These are phyloP conservation scores for Fraxinus dipetala DNA, from an alignment of 305 asterid genomes.

Conservation along the genomic window DNA sequence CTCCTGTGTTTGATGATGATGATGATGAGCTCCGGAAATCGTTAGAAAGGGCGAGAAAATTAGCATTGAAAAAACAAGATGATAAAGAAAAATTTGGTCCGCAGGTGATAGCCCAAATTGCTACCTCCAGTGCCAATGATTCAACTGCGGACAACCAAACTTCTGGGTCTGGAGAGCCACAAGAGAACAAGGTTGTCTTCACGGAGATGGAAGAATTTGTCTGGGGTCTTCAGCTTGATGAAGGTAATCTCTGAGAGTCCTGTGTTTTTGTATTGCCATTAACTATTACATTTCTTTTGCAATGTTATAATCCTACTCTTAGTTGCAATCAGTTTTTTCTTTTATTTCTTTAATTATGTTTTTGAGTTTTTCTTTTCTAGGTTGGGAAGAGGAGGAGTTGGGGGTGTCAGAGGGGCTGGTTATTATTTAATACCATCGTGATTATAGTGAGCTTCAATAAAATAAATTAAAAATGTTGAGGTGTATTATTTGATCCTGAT, in stretches of 20 bases:
- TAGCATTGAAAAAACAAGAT: slow-evolving; percentile 62
- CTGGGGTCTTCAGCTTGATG: slow-evolving; percentile 91
- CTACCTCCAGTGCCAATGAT: slow-evolving; percentile 42
- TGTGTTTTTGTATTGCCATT: background rate
- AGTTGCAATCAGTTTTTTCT: background rate
- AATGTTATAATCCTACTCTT: background rate
- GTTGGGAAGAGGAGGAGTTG: background rate
- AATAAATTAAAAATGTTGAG: background rate
- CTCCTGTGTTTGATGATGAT: slow-evolving; percentile 70
- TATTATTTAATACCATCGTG: background rate
- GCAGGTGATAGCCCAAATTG: slow-evolving; percentile 45
- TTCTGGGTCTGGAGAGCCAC: slow-evolving; percentile 49
- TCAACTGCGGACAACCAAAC: slow-evolving; percentile 38
- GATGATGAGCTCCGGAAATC: slow-evolving; percentile 88
- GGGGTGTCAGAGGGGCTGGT: background rate
- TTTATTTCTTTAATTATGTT: slow-evolving; percentile 1
- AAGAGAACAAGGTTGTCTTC: slow-evolving; percentile 78
- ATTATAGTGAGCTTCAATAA: background rate
- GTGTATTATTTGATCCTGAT: slow-evolving; percentile 9
- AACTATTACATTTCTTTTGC: background rate
- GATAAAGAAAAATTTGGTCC: slow-evolving; percentile 50
- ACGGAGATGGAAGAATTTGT: slow-evolving; percentile 98
- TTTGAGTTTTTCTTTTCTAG: background rate
- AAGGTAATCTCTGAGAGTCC: slow-evolving; percentile 44
- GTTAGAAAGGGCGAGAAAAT: slow-evolving; percentile 77